A percentile compares a stretch with the other conserved stretches of the same genome.
Conservation (phyloP, 1,284 basidiomycete species). For the Volvariella surrecta region DNA sequence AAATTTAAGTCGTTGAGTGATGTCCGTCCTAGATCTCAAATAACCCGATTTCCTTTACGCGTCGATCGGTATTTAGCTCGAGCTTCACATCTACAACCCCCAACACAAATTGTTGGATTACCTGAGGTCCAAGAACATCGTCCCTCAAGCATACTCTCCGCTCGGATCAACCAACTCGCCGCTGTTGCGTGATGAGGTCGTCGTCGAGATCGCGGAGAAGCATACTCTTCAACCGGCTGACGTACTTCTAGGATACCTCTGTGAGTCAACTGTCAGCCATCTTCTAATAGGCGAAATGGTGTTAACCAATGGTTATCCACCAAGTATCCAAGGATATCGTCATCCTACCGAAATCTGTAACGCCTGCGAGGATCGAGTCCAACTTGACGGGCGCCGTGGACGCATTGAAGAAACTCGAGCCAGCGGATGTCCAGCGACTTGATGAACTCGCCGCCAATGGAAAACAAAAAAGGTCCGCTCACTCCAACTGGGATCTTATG, state of each 20-base stretch:
- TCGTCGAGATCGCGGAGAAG: constrained; percentile 56
- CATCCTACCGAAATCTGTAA: constrained; percentile 74
- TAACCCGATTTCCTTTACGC: not conserved
- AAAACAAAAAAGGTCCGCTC: constrained; percentile 53
- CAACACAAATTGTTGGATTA: constrained; percentile 65
- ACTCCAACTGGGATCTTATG: constrained; percentile 7
- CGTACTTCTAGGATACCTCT: constrained; percentile 58
- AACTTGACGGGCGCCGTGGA: constrained; percentile 53
- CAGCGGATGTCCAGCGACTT: constrained; percentile 53
- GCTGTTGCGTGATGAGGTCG: constrained; percentile 61
- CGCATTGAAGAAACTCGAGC: constrained; percentile 41
- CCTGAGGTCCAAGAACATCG: constrained; percentile 62
- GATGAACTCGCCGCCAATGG: constrained; percentile 61
- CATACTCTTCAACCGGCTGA: constrained; percentile 52
- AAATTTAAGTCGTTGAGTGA: constrained; percentile 4
- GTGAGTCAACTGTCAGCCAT: constrained; percentile 36
- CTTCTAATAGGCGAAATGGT: not conserved
- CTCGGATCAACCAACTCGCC: constrained; percentile 70
- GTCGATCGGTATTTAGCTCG: constrained; percentile 35
- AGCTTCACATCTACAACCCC: constrained; percentile 73
- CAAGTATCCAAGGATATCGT: constrained; percentile 58
- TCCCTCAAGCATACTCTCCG: constrained; percentile 79
- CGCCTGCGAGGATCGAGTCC: constrained; percentile 58
- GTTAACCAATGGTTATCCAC: not conserved
- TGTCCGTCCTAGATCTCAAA: too few species aligned